Evolutionary conservation across 179 eudicot species (phyloP), one percentile per base, ranked within the genome.

Genomic region (Amaranthus tricolor): DNA sequence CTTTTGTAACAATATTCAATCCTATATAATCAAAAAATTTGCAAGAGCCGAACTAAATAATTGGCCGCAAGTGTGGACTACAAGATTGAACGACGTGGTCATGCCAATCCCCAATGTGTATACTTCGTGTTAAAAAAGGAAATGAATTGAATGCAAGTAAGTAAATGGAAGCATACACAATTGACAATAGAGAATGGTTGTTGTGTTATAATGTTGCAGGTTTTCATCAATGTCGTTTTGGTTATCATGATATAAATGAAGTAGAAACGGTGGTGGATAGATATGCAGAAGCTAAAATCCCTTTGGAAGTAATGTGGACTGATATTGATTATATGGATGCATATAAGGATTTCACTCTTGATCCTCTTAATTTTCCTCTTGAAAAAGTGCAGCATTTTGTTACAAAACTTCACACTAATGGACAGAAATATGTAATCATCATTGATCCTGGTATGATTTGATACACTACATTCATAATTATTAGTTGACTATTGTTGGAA

Each of bases 311-410:
- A 68, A 89, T 89, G 78, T 89, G 94, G 94, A 87, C 88, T 0
- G 91, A 89, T 65, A 88, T 87, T 15, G 94, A 89, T 72, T 86
- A 88, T 79, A 89, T 89, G 94, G 91, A 89, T 60, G 88, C 66
- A 52, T 88, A 17, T 65, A 89, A 89, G 63, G 91, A 88, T 79
- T 88, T 89, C 73, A 87, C 91, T n/a, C 75, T 89, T 9, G 91
- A 89, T 71, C 93, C 94, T 16, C 59, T 75, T 31, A 80, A 86
- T 45, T 89, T 86, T 15, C 91, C 89, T 19, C 17, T 76, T 68
- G 82, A 81, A 40, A 70, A 80, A 68, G 83, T 89, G 88, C 79
- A 72, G 55, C 70, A 61, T 45, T 86, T 89, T 70, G 78, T 88
- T 11, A 66, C 61, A 15, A 82, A 63, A 58, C 87, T 87, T 73